Percentiles rank a stretch among this genome's conserved stretches.
These are phyloP conservation scores for Canna indica DNA, from an alignment of 176 grass and related monocot species.

Conservation along the genomic window DNA sequence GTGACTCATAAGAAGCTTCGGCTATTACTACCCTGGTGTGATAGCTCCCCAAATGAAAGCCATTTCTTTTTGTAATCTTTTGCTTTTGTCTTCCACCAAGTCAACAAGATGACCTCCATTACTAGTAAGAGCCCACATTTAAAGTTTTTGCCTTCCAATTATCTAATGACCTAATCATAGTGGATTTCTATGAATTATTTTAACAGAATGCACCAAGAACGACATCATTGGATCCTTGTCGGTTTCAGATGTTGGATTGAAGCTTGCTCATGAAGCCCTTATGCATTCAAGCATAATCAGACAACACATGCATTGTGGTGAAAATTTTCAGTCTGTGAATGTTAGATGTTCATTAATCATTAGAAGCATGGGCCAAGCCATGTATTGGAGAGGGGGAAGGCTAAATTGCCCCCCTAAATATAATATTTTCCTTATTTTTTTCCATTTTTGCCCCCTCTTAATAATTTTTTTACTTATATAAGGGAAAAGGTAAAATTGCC, in stretches of 20 bases:
- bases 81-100: not conserved
- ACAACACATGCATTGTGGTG: not conserved
- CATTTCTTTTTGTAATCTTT: not conserved
- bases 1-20: not conserved
- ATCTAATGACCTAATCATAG: not conserved
- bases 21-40: not conserved
- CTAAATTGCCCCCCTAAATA: too few species aligned
- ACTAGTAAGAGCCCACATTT: too few species aligned
- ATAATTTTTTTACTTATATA: too few species aligned
- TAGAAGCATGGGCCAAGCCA: too few species aligned
- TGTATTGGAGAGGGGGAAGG: too few species aligned
- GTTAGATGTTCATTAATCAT: not conserved
- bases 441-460: too few species aligned
- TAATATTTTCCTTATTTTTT: too few species aligned
- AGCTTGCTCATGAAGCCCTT: not conserved
- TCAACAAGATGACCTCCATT: not conserved
- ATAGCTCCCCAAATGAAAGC: not conserved
- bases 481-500: too few species aligned
- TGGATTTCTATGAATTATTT: not conserved
- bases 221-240: not conserved
- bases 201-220: not conserved
- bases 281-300: not conserved
- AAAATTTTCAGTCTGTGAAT: not conserved
- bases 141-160: not conserved
- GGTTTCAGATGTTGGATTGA: not conserved